Evolutionary conservation across 495 filamentous ascomycete genomes (phyloP), one percentile per base, ranked within the genome.

Genomic region (Terfezia boudieri): DNA sequence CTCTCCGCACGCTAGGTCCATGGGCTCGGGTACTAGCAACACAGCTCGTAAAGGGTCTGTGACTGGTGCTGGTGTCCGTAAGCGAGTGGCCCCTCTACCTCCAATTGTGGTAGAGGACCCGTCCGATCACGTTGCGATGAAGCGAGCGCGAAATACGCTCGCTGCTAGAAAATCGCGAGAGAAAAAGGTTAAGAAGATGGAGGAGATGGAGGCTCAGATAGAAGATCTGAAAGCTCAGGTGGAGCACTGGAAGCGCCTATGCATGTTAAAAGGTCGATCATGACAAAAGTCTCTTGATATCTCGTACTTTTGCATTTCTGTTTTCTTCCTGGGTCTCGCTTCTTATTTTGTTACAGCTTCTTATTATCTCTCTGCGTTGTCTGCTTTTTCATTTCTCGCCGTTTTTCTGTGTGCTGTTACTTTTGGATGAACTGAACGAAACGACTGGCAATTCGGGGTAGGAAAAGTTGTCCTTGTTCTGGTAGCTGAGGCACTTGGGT

Each of bases 91-190:
- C 71, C 80, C 84, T 43, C 74, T 94, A 23, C 81, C 83, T 53
- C 82, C 84, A 8, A 84, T 96, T 65, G 69, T 73, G 26, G 73
- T 84, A 16, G 77, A 81, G 36, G 88, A 95, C 63, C 81, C 82
- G 0, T 67, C 64, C 36, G 83, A 88, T 61, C 68, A 69, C 0
- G 66, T 84, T 12, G 85, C 84, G 9, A 76, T 85, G 72, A 96
- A 95, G 76, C 86, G 90, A 58, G 89, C 88, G 37, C 81, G 88
- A 55, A 98, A 98, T 68, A 98, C 90, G 12, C 73, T 89, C 68
- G 90, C 90, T 49, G 90, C 90, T 58, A 84, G 90, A 48, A 95
- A 95, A 68, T 95, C 89, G 41, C 83, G 90, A 11, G 78, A 84
- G 57, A 81, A 84, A 59, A 88, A 90, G 69, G 71, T 84, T 8